Evolutionary conservation across 768 basidiomycete genomes (phyloP).

Genomic region (Suillus plorans): DNA sequence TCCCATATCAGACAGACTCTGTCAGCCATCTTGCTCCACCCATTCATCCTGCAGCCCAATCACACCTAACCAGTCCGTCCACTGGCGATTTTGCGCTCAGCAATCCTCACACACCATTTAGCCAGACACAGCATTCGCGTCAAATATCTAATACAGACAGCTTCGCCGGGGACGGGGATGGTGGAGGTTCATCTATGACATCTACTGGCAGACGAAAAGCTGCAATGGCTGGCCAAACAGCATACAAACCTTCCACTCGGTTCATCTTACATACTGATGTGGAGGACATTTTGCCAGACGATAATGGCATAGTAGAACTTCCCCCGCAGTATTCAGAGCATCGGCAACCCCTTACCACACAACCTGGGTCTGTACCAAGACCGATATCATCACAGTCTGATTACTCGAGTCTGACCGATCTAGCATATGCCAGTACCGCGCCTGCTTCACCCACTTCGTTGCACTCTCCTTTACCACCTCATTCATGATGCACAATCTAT

Average conservation of each 20-base stretch:
- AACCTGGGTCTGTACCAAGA: conserved; percentile 8
- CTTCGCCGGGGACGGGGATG: conserved; percentile 19
- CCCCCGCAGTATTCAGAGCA: conserved; percentile 71
- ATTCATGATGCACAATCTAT: conserved; percentile 7
- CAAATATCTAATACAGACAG: conserved; percentile 21
- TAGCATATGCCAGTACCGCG: conserved; percentile 16
- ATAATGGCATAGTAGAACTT: conserved; percentile 63
- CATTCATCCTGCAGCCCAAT: conserved; percentile 3
- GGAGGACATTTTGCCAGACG: conserved; percentile 52
- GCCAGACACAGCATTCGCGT: conserved; percentile 16
- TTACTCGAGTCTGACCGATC: conserved; percentile 7
- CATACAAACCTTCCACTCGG: conserved; percentile 45
- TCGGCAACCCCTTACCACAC: conserved; percentile 24
- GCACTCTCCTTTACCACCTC: conserved; percentile 12
- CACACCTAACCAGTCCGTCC: conserved; percentile 10
- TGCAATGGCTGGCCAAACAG: conserved; percentile 46
- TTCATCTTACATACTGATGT: conserved; percentile 70
- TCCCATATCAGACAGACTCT: conserved; percentile 27
- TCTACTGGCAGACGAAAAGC: conserved; percentile 54
- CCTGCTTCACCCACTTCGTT: conserved; percentile 6
- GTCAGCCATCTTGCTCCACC: conserved; percentile 17
- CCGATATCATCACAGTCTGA: conserved; percentile 15
- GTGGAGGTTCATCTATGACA: conserved; percentile 22
- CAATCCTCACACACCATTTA: conserved; percentile 4
- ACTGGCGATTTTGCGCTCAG: neutral